Conservation (phyloP, 257 asterid species). For the Parsonsia alboflavescens region DNA sequence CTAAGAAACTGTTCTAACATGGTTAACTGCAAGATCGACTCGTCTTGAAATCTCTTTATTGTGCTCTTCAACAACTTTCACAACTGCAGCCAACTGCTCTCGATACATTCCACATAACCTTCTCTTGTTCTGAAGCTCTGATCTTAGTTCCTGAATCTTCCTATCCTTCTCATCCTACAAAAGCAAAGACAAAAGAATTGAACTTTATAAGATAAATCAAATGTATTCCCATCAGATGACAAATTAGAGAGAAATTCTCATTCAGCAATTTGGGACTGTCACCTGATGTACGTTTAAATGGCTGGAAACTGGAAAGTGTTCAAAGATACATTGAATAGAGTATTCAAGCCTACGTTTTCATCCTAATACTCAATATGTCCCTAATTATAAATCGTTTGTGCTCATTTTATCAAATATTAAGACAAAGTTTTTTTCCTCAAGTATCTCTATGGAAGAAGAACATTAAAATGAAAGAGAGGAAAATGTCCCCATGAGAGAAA, state of each 20-base stretch:
- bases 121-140: slow-evolving; percentile 5
- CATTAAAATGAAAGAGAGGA: too few relatives aligned
- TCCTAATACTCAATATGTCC: too few relatives aligned
- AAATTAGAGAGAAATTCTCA: neutral
- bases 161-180: slow-evolving; percentile 6
- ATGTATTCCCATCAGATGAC: neutral
- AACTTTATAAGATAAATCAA: neutral
- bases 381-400: too few relatives aligned
- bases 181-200: neutral
- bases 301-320: neutral
- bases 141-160: slow-evolving; percentile 3
- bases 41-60: neutral
- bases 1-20: neutral
- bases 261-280: neutral
- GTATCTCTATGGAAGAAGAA: too few relatives aligned
- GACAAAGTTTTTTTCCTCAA: too few relatives aligned
- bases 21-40: neutral
- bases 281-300: neutral
- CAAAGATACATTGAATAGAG: neutral
- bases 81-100: slow-evolving; percentile 7
- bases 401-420: too few relatives aligned
- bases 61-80: slow-evolving; percentile 7
- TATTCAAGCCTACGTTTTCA: neutral
- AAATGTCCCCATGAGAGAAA: too few relatives aligned
- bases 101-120: slow-evolving; percentile 6